These are phyloP conservation scores for Russula sp. DNA, from an alignment of 768 basidiomycete genomes.

Conservation along the genomic window DNA sequence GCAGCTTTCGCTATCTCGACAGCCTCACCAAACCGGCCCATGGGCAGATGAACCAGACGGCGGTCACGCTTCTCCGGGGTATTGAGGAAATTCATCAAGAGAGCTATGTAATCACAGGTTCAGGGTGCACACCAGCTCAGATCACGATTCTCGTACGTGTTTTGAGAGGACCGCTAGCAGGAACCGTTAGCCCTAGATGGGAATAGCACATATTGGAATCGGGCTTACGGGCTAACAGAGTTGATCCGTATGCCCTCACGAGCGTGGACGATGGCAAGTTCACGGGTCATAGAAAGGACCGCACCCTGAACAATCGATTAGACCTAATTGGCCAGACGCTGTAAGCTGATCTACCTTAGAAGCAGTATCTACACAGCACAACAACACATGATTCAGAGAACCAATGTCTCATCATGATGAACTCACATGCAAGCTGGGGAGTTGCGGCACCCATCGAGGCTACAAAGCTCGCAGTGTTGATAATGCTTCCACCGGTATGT, in stretches of 20 bases:
- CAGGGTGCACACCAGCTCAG: background rate
- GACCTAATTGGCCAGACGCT: conserved; percentile 2
- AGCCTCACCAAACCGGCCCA: conserved; percentile 97
- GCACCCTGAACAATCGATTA: conserved; percentile 52
- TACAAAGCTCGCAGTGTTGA: conserved; percentile 98
- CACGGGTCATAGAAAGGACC: conserved; percentile 97
- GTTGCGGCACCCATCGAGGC: conserved; percentile 94
- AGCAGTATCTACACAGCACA: conserved; percentile 63
- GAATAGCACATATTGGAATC: background rate
- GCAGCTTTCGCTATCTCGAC: conserved; percentile 91
- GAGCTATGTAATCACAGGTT: conserved; percentile 42
- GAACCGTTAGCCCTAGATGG: conserved; percentile 7
- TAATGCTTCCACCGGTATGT: conserved; percentile 81
- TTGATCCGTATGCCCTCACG: conserved; percentile 95
- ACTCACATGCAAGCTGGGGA: conserved; percentile 93
- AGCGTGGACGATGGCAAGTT: conserved; percentile 96
- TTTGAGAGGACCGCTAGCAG: conserved; percentile 78
- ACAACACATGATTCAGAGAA: background rate
- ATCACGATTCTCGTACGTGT: conserved; percentile 56
- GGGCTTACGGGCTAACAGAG: conserved; percentile 85
- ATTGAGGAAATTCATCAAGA: conserved; percentile 97
- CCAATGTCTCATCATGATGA: background rate
- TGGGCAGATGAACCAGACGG: conserved; percentile 83
- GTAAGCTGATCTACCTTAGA: conserved; percentile 55
- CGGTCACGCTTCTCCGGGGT: conserved; percentile 93